Base-by-base conservation (phyloP, 129 eudicot species). In the Lactuca sativa region DNA sequence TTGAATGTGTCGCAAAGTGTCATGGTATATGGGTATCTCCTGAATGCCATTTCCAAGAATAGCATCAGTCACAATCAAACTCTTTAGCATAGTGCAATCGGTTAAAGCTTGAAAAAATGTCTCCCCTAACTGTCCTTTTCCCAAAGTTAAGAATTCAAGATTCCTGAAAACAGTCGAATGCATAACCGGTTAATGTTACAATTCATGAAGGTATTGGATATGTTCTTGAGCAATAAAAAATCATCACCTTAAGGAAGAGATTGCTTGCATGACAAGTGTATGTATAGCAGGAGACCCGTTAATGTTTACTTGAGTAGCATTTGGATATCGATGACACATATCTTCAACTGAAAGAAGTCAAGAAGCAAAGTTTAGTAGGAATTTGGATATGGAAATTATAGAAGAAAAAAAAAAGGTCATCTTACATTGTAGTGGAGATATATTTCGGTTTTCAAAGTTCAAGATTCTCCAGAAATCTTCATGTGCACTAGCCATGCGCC, bases 381-480 rank as follows among this genome's bases (percentile, higher is more conserved):
- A 48, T 75, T 10, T 55, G 8, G 38, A 0, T 36, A 4, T 36
- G 38, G 38, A 6, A 36, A 36, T 36, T 36, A 47, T 25, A 64
- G n/a, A 62, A n/a, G n/a, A n/a, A n/a, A n/a, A n/a, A n/a, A 64
- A 61, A 33, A 52, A 34, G 56, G 6, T 36, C 31, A 12, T 64
- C 92, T 90, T 85, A 95, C 99, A 87, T 85, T 95, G 97, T 53
- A 49, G 75, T 18, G 67, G 75, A 53, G 99, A 81, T 76, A 95
- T 80, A 70, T 47, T 71, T 62, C 87, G 84, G 59, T 82, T 87
- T 76, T 87, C 90, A 72, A 95, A 95, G 70, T 90, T 78, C 72
- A 95, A 80, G 65, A 66, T 80, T 65, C 86, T 86, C 99, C 99
- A 95, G 58, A 95, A 95, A 74, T 95, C 97, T 79, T 95, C 99